These are phyloP conservation scores for Linanthus parryae DNA, from an alignment of 148 eudicot species.

Conservation along the genomic window DNA sequence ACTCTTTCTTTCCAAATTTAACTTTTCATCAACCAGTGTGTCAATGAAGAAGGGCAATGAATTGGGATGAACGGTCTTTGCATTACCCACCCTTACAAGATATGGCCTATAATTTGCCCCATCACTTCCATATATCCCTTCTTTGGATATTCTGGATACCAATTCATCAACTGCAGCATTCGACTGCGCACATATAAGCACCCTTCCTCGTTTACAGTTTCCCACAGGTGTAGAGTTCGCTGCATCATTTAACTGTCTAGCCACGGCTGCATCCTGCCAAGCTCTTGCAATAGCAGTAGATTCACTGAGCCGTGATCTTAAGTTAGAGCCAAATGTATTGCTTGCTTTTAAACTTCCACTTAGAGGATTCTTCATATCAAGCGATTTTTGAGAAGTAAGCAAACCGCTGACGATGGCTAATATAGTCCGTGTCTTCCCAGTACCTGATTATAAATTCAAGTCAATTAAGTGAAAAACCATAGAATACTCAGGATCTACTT, in stretches of 20 bases:
- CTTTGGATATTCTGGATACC: slow-evolving; percentile 79
- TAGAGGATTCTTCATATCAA: slow-evolving; percentile 30
- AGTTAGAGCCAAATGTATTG: slow-evolving; percentile 27
- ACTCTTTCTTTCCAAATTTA: slow-evolving; percentile 52
- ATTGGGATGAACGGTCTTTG: slow-evolving; percentile 87
- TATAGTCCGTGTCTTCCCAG: slow-evolving; percentile 92
- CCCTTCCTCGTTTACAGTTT: slow-evolving; percentile 46
- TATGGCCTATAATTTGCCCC: slow-evolving; percentile 85
- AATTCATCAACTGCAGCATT: slow-evolving; percentile 99
- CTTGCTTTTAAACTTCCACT: slow-evolving; percentile 21
- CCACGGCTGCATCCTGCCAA: slow-evolving; percentile 99
- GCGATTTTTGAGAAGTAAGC: slow-evolving; percentile 35
- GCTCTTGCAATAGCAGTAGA: slow-evolving; percentile 95
- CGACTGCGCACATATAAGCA: slow-evolving; percentile 98
- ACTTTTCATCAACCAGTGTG: slow-evolving; percentile 81
- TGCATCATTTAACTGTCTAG: slow-evolving; percentile 63
- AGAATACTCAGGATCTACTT: neutral
- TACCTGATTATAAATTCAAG: slow-evolving; percentile 39
- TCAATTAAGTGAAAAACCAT: neutral
- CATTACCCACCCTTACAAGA: slow-evolving; percentile 98
- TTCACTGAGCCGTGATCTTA: slow-evolving; percentile 42
- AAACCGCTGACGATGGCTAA: slow-evolving; percentile 87
- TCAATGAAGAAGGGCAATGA: slow-evolving; percentile 89
- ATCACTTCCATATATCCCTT: slow-evolving; percentile 83
- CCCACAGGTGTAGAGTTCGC: slow-evolving; percentile 29